A percentile compares a stretch with the other conserved stretches of the same genome.
phyloP scores from a whole-genome alignment of 108 stramenopile genomes.

The Fragilariopsis cylindrus region DNA sequence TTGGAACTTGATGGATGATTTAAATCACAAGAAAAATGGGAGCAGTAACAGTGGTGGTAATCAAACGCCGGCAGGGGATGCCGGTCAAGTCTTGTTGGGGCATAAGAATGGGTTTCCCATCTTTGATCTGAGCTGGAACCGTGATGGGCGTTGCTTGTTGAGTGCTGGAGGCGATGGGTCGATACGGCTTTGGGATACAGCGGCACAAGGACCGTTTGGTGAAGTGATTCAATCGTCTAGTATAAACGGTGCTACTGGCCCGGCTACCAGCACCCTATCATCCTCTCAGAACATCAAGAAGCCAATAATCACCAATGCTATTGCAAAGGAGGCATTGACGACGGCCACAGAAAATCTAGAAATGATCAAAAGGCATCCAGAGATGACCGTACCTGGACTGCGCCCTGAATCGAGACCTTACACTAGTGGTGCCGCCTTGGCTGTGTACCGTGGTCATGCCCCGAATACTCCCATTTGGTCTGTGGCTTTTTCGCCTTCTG shows the following conservation, averaged over 20 bases:
- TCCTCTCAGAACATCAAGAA: slow-evolving; percentile 22
- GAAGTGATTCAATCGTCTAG: slow-evolving; percentile 32
- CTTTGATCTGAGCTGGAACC: slow-evolving; percentile 87
- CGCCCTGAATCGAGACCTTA: slow-evolving; percentile 52
- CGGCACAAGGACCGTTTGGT: slow-evolving; percentile 78
- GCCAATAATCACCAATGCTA: slow-evolving; percentile 13
- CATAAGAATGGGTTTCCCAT: slow-evolving; percentile 91
- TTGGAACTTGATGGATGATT: slow-evolving; percentile 42
- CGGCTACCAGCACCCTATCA: not conserved
- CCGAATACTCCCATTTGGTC: slow-evolving; percentile 81
- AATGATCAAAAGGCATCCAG: slow-evolving; percentile 20
- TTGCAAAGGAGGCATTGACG: slow-evolving; percentile 30
- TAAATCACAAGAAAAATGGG: slow-evolving; percentile 6
- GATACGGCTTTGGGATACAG: slow-evolving; percentile 85
- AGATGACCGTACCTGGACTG: slow-evolving; percentile 61
- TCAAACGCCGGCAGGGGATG: slow-evolving; percentile 25
- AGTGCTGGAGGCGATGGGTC: slow-evolving; percentile 90
- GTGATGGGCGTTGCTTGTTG: slow-evolving; percentile 76
- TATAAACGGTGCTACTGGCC: slow-evolving; percentile 30
- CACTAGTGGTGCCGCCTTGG: slow-evolving; percentile 75
- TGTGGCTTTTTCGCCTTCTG: slow-evolving; percentile 79
- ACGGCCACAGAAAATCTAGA: slow-evolving; percentile 25
- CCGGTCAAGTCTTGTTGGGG: slow-evolving; percentile 71
- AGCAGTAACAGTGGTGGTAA: slow-evolving; percentile 17
- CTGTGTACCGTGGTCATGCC: slow-evolving; percentile 85